Evolutionary conservation across 2,329 filamentous ascomycete genomes (phyloP).

Genomic region (Botrytis medusae): DNA sequence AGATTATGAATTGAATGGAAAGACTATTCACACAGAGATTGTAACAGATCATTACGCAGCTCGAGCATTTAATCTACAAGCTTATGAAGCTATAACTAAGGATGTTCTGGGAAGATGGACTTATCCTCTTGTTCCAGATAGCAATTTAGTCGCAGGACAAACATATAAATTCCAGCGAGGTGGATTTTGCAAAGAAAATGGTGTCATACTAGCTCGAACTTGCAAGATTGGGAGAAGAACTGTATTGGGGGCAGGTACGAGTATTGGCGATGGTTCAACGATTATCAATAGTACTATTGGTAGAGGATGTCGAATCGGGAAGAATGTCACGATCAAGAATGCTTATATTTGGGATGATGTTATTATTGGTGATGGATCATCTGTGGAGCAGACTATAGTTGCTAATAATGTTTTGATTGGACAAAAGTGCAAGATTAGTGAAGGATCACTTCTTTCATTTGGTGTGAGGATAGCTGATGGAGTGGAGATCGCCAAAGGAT

Average conservation of each 20-base stretch:
- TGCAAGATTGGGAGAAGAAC: conserved; percentile 67
- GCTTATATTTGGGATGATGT: conserved; percentile 88
- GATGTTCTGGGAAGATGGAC: conserved; percentile 88
- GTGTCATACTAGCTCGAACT: conserved; percentile 71
- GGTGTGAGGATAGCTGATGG: conserved; percentile 70
- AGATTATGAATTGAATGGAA: conserved; percentile 95
- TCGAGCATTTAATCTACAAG: conserved; percentile 78
- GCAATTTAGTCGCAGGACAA: conserved; percentile 76
- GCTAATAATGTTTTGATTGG: conserved; percentile 72
- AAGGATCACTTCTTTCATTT: conserved; percentile 77
- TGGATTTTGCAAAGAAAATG: conserved; percentile 75
- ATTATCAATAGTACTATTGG: conserved; percentile 80
- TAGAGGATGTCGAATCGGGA: conserved; percentile 80
- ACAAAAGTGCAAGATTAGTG: conserved; percentile 64
- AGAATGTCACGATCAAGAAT: conserved; percentile 74
- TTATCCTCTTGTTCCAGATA: conserved; percentile 86
- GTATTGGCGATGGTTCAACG: conserved; percentile 68
- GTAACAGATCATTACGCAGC: conserved; percentile 81
- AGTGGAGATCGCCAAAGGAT: conserved; percentile 44
- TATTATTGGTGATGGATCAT: conserved; percentile 71
- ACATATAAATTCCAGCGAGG: conserved; percentile 70
- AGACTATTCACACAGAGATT: conserved; percentile 92
- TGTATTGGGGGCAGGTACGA: conserved; percentile 74
- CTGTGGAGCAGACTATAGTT: conserved; percentile 71
- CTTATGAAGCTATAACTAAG: conserved; percentile 85